A percentile compares a stretch with the other conserved stretches of the same genome.
Evolutionary conservation across 352 stramenopile species (phyloP).

Genomic region (Saprolegnia diclina): DNA sequence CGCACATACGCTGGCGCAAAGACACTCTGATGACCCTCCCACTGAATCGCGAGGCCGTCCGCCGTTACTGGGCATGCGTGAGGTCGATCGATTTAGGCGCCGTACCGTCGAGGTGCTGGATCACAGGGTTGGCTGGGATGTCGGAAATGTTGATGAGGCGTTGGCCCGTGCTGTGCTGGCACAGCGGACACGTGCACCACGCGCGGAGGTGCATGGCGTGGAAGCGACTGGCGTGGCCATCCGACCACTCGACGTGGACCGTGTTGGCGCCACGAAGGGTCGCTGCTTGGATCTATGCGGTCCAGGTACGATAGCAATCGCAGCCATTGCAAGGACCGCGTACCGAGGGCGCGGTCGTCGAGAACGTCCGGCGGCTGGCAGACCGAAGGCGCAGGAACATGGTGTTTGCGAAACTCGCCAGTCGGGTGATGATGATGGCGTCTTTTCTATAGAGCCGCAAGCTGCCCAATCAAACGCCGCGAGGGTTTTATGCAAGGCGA

Average conservation of each 20-base stretch:
- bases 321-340: background rate
- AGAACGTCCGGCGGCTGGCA: too few relatives aligned
- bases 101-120: slow-evolving; percentile 67
- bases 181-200: slow-evolving; percentile 66
- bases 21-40: slow-evolving; percentile 59
- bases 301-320: background rate
- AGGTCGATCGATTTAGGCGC: background rate
- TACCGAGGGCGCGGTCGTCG: background rate
- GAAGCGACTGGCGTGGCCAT: slow-evolving; percentile 61
- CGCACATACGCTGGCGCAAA: slow-evolving; percentile 66
- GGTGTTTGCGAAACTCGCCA: too few relatives aligned
- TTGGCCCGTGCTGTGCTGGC: slow-evolving; percentile 70
- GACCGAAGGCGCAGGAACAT: too few relatives aligned
- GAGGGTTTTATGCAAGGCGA: too few relatives aligned
- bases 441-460: too few relatives aligned
- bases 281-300: background rate
- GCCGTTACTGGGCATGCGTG: background rate
- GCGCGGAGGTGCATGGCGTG: slow-evolving; percentile 69
- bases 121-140: slow-evolving; percentile 47
- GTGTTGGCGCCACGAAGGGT: slow-evolving; percentile 34
- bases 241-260: slow-evolving; percentile 72
- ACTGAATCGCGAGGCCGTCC: slow-evolving; percentile 12
- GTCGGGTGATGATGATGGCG: too few relatives aligned
- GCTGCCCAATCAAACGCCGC: too few relatives aligned
- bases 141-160: slow-evolving; percentile 73